phyloP scores from a whole-genome alignment of 495 filamentous ascomycete genomes.

The Amorphotheca resinae region DNA sequence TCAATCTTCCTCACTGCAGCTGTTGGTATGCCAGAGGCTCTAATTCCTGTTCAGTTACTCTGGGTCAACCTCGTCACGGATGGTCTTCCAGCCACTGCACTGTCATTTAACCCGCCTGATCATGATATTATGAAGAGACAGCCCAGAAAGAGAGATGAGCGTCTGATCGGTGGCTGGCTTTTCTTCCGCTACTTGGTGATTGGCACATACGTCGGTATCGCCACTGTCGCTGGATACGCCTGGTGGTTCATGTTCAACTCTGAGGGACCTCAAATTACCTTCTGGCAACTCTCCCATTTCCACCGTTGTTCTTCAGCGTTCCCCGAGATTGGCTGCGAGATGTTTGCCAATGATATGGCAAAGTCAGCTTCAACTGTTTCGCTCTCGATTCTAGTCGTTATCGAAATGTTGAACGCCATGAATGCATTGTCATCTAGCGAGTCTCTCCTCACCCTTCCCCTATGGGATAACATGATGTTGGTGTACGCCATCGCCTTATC shows the following conservation, averaged over 20 bases:
- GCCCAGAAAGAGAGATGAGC: constrained; percentile 83
- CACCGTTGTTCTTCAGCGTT: constrained; percentile 82
- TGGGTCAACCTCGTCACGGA: constrained; percentile 99
- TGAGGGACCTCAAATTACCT: constrained; percentile 83
- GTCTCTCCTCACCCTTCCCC: constrained; percentile 79
- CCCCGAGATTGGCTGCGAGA: constrained; percentile 84
- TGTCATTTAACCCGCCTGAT: constrained; percentile 96
- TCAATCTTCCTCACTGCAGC: constrained; percentile 98
- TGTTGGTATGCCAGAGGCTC: constrained; percentile 91
- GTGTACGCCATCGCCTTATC: constrained; percentile 88
- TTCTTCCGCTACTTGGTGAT: constrained; percentile 98
- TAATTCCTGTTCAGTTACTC: constrained; percentile 93
- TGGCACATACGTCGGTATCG: constrained; percentile 85
- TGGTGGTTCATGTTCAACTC: constrained; percentile 99
- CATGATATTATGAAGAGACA: constrained; percentile 92
- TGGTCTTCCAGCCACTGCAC: constrained; percentile 87
- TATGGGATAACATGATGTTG: constrained; percentile 96
- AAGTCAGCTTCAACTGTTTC: constrained; percentile 93
- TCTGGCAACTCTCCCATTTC: constrained; percentile 89
- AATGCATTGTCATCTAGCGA: constrained; percentile 94
- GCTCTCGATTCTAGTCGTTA: constrained; percentile 82
- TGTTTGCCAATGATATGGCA: constrained; percentile 82
- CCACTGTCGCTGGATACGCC: constrained; percentile 93
- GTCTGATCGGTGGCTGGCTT: constrained; percentile 85
- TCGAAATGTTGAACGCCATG: constrained; percentile 99